phyloP scores from a whole-genome alignment of 192 early-diverging fungal genomes.

The Umbelopsis sp. region DNA sequence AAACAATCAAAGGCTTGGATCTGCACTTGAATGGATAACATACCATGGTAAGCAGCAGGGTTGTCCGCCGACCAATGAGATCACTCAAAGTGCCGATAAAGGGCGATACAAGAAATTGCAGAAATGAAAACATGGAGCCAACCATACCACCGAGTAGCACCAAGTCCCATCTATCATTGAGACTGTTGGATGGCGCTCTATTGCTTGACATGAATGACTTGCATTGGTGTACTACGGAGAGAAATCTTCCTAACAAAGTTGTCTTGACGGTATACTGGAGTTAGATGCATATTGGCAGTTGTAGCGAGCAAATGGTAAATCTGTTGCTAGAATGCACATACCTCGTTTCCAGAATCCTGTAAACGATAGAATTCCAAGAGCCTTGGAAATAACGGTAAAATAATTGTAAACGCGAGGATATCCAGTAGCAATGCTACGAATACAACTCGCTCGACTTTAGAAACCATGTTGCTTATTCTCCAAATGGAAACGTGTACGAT shows the following conservation, averaged over 20 bases:
- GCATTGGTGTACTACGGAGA: conserved; percentile 31
- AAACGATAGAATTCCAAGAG: conserved; percentile 85
- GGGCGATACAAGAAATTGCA: conserved; percentile 89
- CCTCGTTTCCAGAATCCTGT: conserved; percentile 61
- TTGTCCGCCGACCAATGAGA: conserved; percentile 74
- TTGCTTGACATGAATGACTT: conserved; percentile 28
- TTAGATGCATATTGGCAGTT: too few relatives aligned
- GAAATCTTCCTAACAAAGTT: conserved; percentile 24
- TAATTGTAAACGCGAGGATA: conserved; percentile 97
- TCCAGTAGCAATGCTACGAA: conserved; percentile 93
- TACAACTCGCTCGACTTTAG: conserved; percentile 54
- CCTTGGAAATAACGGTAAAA: conserved; percentile 92
- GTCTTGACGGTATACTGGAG: too few relatives aligned
- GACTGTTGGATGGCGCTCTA: not conserved
- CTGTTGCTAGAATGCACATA: too few relatives aligned
- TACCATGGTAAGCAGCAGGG: conserved; percentile 87
- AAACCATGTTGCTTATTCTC: not conserved
- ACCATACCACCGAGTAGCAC: conserved; percentile 90
- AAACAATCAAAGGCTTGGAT: too few relatives aligned
- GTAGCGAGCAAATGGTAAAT: too few relatives aligned
- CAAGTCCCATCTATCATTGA: conserved; percentile 57
- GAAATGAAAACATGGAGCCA: conserved; percentile 91
- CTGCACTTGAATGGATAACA: not conserved
- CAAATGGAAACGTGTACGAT: too few relatives aligned
- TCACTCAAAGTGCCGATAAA: conserved; percentile 83